These are phyloP conservation scores for Vanrija pseudolonga DNA, from an alignment of 1,284 basidiomycete genomes.

Conservation along the genomic window DNA sequence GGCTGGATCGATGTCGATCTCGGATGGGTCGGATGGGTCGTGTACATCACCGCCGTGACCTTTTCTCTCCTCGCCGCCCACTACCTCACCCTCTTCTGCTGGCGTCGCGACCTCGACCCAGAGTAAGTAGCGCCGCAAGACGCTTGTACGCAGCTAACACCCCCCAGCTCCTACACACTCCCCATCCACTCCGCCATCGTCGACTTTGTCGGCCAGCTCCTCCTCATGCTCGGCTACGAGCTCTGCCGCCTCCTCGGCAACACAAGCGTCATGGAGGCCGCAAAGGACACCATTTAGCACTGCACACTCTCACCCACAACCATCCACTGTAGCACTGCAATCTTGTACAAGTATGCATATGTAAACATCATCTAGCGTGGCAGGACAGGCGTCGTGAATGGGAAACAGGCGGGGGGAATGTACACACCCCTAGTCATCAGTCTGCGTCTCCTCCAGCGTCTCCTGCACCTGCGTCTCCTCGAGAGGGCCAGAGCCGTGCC, in stretches of 20 bases:
- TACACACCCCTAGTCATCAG: background rate
- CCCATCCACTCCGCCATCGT: slow-evolving; percentile 86
- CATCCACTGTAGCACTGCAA: background rate
- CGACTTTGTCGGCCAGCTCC: slow-evolving; percentile 83
- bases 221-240: slow-evolving; percentile 59
- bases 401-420: background rate
- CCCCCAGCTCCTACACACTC: slow-evolving; percentile 68
- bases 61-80: slow-evolving; percentile 68
- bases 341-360: background rate
- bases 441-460: background rate
- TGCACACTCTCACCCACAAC: too few species aligned
- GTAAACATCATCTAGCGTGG: background rate
- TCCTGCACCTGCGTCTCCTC: slow-evolving; percentile 25
- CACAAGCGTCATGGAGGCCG: slow-evolving; percentile 3
- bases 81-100: slow-evolving; percentile 70
- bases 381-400: background rate
- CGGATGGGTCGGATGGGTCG: slow-evolving; percentile 61
- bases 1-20: slow-evolving; percentile 73
- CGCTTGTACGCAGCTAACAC: background rate
- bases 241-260: slow-evolving; percentile 35
- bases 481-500: slow-evolving; percentile 11
- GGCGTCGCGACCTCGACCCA: slow-evolving; percentile 78
- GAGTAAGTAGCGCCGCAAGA: slow-evolving; percentile 53
- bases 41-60: slow-evolving; percentile 67
- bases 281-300: too few species aligned